phyloP scores from a whole-genome alignment of 1,284 basidiomycete genomes.

The Tetrapyrgos nigripes region DNA sequence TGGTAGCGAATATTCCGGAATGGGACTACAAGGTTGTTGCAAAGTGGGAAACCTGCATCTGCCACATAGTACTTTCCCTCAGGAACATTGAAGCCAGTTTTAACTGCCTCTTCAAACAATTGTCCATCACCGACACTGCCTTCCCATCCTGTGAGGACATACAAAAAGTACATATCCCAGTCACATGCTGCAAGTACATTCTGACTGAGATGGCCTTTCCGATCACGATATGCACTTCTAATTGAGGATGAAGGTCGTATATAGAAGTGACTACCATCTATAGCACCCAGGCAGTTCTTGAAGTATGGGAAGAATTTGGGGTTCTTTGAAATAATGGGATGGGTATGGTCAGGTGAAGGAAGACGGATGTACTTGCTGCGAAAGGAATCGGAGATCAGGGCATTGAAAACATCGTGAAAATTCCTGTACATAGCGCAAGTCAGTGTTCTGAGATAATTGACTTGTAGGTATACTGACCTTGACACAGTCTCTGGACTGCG shows the following conservation, averaged over 20 bases:
- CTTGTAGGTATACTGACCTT: slow-evolving; percentile 13
- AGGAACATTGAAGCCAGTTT: slow-evolving; percentile 22
- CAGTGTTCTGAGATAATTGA: too few species aligned
- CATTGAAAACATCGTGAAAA: not conserved
- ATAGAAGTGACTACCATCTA: slow-evolving; percentile 28
- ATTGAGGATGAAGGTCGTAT: slow-evolving; percentile 1
- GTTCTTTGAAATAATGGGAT: slow-evolving; percentile 18
- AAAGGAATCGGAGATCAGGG: not conserved
- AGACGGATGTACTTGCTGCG: slow-evolving; percentile 4
- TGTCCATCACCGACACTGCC: slow-evolving; percentile 35
- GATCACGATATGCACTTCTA: slow-evolving; percentile 10
- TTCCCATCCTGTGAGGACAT: slow-evolving; percentile 39
- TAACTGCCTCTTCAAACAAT: slow-evolving; percentile 27
- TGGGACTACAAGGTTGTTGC: slow-evolving; percentile 18
- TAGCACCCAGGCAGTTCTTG: slow-evolving; percentile 26
- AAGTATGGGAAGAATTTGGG: slow-evolving; percentile 32
- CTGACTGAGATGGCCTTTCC: slow-evolving; percentile 19
- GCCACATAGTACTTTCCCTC: too few species aligned
- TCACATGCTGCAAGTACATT: slow-evolving; percentile 33
- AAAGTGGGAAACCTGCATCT: too few species aligned
- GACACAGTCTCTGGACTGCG: not conserved
- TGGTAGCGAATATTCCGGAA: slow-evolving; percentile 21
- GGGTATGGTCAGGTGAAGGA: not conserved
- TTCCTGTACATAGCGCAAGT: not conserved
- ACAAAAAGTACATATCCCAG: slow-evolving; percentile 33